Base-by-base conservation (phyloP, 2,329 filamentous ascomycete genomes). In the Periglandula ipomoeae region DNA sequence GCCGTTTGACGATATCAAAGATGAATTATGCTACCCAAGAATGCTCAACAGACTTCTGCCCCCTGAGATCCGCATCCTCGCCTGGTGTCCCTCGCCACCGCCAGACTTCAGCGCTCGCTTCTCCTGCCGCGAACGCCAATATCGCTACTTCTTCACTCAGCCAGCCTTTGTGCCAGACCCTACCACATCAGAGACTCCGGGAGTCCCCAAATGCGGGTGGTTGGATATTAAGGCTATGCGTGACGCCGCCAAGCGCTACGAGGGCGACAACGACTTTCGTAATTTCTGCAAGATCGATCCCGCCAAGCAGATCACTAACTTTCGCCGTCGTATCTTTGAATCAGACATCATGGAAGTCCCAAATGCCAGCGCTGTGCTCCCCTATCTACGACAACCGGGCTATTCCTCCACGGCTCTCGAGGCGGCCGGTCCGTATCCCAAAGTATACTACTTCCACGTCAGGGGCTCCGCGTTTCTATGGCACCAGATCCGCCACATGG, bases 131-230 rank as follows among this genome's bases (percentile, higher is more conserved):
- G 89, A 96, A 68, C 79, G 93, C 20, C 84, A 87, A 56, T 98
- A 98, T 70, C 83, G 88, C 50, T 98, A 98, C 69, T 97, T 95
- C 73, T 98, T 98, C 71, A 97, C 93, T 0, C 89, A 96, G 63
- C 93, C 93, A 0, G 87, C 86, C 1, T 95, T 89, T 61, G 71
- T 81, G 2, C 89, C 89, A 0, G 73, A 79, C 4, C 66, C 65
- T 2, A 52, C 61, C 6, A 53, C 59, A 22, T 37, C 47, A 57
- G 55, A 50, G 23, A 44, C 39, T 43, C 35, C 27, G 26, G 49
- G 52, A 20, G 35, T 50, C 53, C 55, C 56, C 47, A 78, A 77
- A 60, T 77, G 84, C 55, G 90, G 89, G 30, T 93, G 85, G 81
- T 78, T 98, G 6, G 84, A 97, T 67, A 86, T 97, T 49, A 82